These are phyloP conservation scores for Chaetoceros muelleri DNA, from an alignment of 108 stramenopile genomes.

Conservation along the genomic window DNA sequence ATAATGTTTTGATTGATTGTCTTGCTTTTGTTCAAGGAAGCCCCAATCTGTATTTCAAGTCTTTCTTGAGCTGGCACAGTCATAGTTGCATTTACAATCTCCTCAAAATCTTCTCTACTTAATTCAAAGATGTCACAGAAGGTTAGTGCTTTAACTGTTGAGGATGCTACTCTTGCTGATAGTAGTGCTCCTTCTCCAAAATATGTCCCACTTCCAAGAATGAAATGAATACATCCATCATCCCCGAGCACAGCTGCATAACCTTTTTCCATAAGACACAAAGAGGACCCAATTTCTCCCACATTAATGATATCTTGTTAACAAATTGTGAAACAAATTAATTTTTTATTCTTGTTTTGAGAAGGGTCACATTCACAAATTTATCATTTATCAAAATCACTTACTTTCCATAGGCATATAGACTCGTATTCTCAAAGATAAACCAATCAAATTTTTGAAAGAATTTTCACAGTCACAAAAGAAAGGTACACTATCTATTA, in stretches of 20 bases:
- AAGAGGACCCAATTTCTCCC: constrained; percentile 27
- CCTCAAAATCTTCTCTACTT: constrained; percentile 27
- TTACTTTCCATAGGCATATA: constrained; percentile 26
- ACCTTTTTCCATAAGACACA: constrained; percentile 41
- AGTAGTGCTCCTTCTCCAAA: constrained; percentile 41
- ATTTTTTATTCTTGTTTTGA: no score
- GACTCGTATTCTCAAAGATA: constrained; percentile 20
- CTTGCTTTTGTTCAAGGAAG: constrained; percentile 6
- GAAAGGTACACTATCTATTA: constrained; percentile 26
- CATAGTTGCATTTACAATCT: constrained; percentile 14
- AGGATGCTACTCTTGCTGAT: constrained; percentile 14
- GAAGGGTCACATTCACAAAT: no score
- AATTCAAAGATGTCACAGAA: constrained; percentile 41
- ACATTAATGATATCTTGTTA: constrained; percentile 11
- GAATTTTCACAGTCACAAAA: constrained; percentile 22
- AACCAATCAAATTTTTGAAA: constrained; percentile 18
- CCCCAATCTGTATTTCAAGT: constrained; percentile 5
- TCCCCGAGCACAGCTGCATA: constrained; percentile 13
- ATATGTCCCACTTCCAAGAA: constrained; percentile 27
- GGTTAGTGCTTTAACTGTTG: constrained; percentile 22
- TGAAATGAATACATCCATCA: constrained; percentile 8
- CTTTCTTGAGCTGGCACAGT: neutral
- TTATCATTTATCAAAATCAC: neutral
- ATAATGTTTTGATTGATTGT: constrained; percentile 11
- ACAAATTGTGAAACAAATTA: neutral